Base-by-base conservation (phyloP, 129 eudicot species). In the Erigeron canadensis region DNA sequence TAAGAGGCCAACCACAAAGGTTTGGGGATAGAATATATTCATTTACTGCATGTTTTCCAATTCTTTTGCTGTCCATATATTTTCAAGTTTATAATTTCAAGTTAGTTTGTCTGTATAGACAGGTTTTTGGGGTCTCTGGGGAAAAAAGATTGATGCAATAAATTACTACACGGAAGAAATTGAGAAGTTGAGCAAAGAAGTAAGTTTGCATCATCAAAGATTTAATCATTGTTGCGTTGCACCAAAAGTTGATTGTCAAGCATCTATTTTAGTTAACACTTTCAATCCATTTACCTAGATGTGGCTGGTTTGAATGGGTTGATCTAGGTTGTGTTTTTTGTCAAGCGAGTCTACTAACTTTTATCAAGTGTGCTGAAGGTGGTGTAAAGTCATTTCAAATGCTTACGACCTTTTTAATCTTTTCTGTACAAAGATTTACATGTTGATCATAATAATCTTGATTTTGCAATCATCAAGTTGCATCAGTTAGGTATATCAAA, bases 71-170 rank as follows among this genome's bases (percentile, higher is more conserved):
- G 16, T 55, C 67, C 13, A 8, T 13, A 10, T 28, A 1, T 5
- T 19, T 68, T 63, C 28, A 47, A 43, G 64, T 43, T 71, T 63
- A 16, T 54, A 60, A 79, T 67, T 75, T 72, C 73, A 59, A 57
- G 41, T 78, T 73, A 61, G 18, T 60, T 72, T 65, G 57, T 75
- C 18, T 63, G 53, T 89, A 86, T 90, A 94, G 99, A 83, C 96
- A 87, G 99, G 99, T 79, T 94, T 94, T 81, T 94, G 96, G 82
- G 99, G 97, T 61, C 94, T 86, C 67, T 94, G 96, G 95, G 99
- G 99, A 46, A 71, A 71, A 80, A 75, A 75, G 5, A 84, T 94
- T 16, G 97, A 94, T 82, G 97, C 99, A 10, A 90, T 94, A 45
- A 84, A 87, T 67, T 87, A 87, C 75, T 94, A 94, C 66, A 71